A percentile compares a stretch with the other conserved stretches of the same genome.
phyloP scores from a whole-genome alignment of 2,329 filamentous ascomycete species.

The Coniochaeta pulveracea region DNA sequence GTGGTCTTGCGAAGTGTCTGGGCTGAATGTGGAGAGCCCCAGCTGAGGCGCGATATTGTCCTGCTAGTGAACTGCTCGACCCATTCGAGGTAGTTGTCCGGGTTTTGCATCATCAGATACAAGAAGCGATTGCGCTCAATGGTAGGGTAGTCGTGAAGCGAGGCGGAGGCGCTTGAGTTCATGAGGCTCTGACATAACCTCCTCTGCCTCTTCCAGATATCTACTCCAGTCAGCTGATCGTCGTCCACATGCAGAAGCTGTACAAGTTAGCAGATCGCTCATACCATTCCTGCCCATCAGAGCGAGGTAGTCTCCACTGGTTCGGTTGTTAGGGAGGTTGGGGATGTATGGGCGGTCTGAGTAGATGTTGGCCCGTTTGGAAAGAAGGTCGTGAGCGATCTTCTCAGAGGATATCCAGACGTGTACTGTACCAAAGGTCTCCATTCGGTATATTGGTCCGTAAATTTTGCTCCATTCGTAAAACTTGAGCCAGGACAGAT shows the following conservation, averaged over 20 bases:
- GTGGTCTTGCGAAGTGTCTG: slow-evolving; percentile 30
- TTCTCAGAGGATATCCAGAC: slow-evolving; percentile 35
- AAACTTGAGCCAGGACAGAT: slow-evolving; percentile 33
- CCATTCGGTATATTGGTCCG: slow-evolving; percentile 33
- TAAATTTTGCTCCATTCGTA: slow-evolving; percentile 34
- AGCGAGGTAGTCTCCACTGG: slow-evolving; percentile 33
- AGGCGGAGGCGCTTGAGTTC: slow-evolving; percentile 21
- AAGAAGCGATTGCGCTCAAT: slow-evolving; percentile 33
- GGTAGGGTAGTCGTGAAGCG: slow-evolving; percentile 29
- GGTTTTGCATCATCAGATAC: slow-evolving; percentile 25
- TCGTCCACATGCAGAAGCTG: too few species aligned
- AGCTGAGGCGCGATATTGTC: slow-evolving; percentile 31
- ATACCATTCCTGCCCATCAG: slow-evolving; percentile 29
- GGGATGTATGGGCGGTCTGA: slow-evolving; percentile 35
- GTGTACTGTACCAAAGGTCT: slow-evolving; percentile 32
- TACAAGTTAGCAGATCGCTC: slow-evolving; percentile 1
- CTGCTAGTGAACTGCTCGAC: slow-evolving; percentile 35
- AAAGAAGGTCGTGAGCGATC: slow-evolving; percentile 31
- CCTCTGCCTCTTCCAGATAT: slow-evolving; percentile 36
- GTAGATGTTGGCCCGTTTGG: slow-evolving; percentile 28
- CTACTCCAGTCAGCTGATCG: slow-evolving; percentile 15
- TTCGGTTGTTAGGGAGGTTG: slow-evolving; percentile 34
- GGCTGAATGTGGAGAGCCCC: slow-evolving; percentile 30
- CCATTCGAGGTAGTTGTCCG: slow-evolving; percentile 30
- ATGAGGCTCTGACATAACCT: slow-evolving; percentile 32